phyloP scores from a whole-genome alignment of 2,329 filamentous ascomycete species.

The Ceratocystis albifundus region DNA sequence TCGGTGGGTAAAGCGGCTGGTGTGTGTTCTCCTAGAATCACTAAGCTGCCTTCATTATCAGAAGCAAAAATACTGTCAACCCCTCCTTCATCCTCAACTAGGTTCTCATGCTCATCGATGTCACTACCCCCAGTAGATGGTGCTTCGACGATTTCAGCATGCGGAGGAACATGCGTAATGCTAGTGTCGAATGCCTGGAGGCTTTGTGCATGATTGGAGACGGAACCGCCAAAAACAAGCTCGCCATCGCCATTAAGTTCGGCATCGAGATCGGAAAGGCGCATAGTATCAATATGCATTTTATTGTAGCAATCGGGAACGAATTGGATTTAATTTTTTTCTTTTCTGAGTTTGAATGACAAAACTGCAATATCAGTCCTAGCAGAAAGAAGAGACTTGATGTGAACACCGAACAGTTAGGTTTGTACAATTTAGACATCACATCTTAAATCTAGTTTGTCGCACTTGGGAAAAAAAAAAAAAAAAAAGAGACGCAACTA shows the following conservation, averaged over 20 bases:
- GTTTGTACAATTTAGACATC: neutral
- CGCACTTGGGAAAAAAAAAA: neutral
- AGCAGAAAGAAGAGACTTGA: neutral
- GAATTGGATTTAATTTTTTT: neutral
- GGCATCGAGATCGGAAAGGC: slow-evolving; percentile 11
- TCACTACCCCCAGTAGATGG: neutral
- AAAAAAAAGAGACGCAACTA: neutral
- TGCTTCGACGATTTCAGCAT: neutral
- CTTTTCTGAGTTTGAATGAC: neutral
- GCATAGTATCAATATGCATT: slow-evolving; percentile 20
- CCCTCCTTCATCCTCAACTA: neutral
- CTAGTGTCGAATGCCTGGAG: neutral
- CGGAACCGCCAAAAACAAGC: slow-evolving; percentile 9
- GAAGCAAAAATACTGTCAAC: slow-evolving; percentile 23
- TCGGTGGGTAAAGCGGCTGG: neutral
- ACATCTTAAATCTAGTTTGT: too few relatives aligned
- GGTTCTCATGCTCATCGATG: neutral
- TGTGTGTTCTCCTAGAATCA: slow-evolving; percentile 2
- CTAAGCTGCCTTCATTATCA: slow-evolving; percentile 1
- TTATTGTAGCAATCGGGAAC: neutral
- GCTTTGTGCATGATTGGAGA: neutral
- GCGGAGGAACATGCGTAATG: neutral
- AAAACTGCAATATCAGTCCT: neutral
- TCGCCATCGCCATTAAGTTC: slow-evolving; percentile 8
- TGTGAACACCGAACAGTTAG: neutral